These are phyloP conservation scores for Blastobotrys proliferans DNA, from an alignment of 1,139 yeast species.

Conservation along the genomic window DNA sequence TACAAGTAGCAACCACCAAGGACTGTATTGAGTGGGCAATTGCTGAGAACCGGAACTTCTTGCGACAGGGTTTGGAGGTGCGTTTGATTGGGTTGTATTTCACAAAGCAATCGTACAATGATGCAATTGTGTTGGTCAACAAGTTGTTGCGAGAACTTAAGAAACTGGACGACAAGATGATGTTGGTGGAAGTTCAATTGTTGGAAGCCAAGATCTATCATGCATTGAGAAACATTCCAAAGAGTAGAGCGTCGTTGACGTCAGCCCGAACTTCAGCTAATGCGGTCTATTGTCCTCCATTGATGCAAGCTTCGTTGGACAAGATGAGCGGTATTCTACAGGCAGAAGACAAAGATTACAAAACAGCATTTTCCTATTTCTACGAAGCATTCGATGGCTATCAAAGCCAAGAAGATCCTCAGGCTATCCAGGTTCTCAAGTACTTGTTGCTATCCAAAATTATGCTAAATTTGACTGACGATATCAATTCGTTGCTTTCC, in stretches of 20 bases:
- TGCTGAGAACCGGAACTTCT: slow-evolving; percentile 75
- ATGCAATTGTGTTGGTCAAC: slow-evolving; percentile 68
- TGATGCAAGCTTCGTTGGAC: slow-evolving; percentile 90
- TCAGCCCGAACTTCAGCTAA: slow-evolving; percentile 97
- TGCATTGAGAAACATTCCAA: slow-evolving; percentile 87
- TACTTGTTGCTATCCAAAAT: slow-evolving; percentile 90
- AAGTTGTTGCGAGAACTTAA: slow-evolving; percentile 78
- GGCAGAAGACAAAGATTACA: slow-evolving; percentile 95
- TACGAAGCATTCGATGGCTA: slow-evolving; percentile 93
- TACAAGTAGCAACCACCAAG: slow-evolving; percentile 69
- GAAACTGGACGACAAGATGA: slow-evolving; percentile 90
- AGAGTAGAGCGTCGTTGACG: slow-evolving; percentile 87
- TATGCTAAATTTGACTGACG: slow-evolving; percentile 86
- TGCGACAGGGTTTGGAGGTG: slow-evolving; percentile 83
- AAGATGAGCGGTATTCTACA: slow-evolving; percentile 93
- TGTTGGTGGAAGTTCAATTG: slow-evolving; percentile 91
- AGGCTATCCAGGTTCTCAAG: slow-evolving; percentile 75
- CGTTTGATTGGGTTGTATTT: slow-evolving; percentile 75
- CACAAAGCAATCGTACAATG: slow-evolving; percentile 58
- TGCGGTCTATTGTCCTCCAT: slow-evolving; percentile 92
- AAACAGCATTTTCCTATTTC: slow-evolving; percentile 92
- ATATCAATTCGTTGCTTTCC: slow-evolving; percentile 69
- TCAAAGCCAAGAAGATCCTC: slow-evolving; percentile 46
- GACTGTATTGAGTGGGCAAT: slow-evolving; percentile 88
- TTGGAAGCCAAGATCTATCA: slow-evolving; percentile 89